These are phyloP conservation scores for Trichomonas gallinae DNA, from an alignment of 208 protist species.

Conservation along the genomic window DNA sequence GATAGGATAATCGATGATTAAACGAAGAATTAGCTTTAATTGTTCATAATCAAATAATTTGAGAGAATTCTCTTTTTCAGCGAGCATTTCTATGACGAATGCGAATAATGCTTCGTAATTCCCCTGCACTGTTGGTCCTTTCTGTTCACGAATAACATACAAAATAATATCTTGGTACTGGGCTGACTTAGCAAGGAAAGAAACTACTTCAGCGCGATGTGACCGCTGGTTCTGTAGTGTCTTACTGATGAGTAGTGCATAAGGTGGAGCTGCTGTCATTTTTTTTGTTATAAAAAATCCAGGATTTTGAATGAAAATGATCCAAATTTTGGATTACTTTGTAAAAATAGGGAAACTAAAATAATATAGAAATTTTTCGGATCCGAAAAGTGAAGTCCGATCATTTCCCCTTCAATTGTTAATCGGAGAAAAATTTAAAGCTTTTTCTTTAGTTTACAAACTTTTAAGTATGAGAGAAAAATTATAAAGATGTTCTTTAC, in stretches of 20 bases:
- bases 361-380: too few relatives aligned
- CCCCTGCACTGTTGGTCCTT: neutral
- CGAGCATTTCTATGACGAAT: neutral
- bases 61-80: neutral
- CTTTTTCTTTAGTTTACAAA: too few relatives aligned
- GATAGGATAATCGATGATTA: neutral
- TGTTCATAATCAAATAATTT: neutral
- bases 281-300: too few relatives aligned
- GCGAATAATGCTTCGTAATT: neutral
- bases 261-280: neutral
- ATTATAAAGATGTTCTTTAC: too few relatives aligned
- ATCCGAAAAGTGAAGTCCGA: too few relatives aligned
- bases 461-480: too few relatives aligned
- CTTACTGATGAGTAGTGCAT: neutral
- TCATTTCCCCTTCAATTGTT: too few relatives aligned
- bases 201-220: neutral
- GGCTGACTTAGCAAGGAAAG: neutral
- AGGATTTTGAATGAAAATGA: too few relatives aligned
- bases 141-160: neutral
- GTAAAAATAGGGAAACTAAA: too few relatives aligned
- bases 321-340: too few relatives aligned
- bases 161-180: neutral
- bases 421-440: too few relatives aligned
- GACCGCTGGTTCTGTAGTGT: neutral
- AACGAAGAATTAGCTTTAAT: neutral